Evolutionary conservation across 2,329 filamentous ascomycete genomes (phyloP).

Genomic region (Pezicula neosporulosa): DNA sequence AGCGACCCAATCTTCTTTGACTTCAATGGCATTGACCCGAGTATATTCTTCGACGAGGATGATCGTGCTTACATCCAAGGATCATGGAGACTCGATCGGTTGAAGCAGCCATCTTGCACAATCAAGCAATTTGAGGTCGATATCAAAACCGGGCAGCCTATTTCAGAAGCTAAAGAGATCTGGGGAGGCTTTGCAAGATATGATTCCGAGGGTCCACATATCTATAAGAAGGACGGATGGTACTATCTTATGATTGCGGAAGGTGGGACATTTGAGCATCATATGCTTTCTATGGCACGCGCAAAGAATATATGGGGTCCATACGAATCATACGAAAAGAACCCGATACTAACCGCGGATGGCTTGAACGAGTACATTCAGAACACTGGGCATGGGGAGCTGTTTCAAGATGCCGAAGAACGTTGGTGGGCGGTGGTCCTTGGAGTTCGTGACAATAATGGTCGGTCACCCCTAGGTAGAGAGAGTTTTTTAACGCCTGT

Average conservation of each 20-base stretch:
- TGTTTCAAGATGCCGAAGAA: conserved; percentile 35
- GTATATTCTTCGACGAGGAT: conserved; percentile 54
- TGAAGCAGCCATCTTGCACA: conserved; percentile 50
- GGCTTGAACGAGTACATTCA: conserved; percentile 34
- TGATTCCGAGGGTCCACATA: conserved; percentile 50
- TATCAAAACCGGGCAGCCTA: conserved; percentile 41
- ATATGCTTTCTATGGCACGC: conserved; percentile 57
- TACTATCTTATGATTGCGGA: conserved; percentile 60
- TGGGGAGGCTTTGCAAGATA: conserved; percentile 45
- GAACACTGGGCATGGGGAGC: conserved; percentile 39
- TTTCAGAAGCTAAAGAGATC: conserved; percentile 22
- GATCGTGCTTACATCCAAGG: conserved; percentile 50
- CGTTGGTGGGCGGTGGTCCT: conserved; percentile 39
- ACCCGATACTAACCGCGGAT: conserved; percentile 50
- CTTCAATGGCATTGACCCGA: conserved; percentile 61
- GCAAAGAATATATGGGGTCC: conserved; percentile 53
- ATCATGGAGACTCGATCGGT: conserved; percentile 35
- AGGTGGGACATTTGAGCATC: conserved; percentile 57
- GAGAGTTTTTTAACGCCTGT: conserved; percentile 42
- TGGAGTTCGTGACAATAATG: neutral
- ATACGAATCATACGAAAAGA: conserved; percentile 56
- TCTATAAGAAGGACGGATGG: conserved; percentile 55
- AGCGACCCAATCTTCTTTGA: conserved; percentile 57
- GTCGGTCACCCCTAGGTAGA: conserved; percentile 25
- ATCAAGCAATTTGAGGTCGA: conserved; percentile 39